Base-by-base conservation (phyloP, 2,329 filamentous ascomycete species). In the Colletotrichum liaoningense region DNA sequence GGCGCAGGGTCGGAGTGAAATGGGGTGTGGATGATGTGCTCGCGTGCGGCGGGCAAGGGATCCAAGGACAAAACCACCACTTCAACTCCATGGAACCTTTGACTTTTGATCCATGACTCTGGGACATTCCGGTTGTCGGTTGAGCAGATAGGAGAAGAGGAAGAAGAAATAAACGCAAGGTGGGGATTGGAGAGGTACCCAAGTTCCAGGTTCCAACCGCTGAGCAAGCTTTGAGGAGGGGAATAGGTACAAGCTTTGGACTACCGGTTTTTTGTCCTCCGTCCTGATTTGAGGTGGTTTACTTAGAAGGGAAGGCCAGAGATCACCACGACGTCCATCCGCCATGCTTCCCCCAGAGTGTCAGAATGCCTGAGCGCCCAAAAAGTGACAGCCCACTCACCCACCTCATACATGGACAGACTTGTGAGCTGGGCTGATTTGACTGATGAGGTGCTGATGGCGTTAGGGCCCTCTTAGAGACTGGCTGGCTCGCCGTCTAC, bases 1-100 rank as follows among this genome's bases (percentile, higher is more conserved):
- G 55, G 49, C 35, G 67, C 55, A 72, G 46, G 62, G 63, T 49
- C 62, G 67, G 68, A 68, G 68, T 38, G 57, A 69, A 56, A 72
- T 64, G 52, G 72, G 65, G 58, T 56, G 46, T 28, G 66, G 52
- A 64, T 74, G 67, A 71, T 72, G 69, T 74, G 72, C 68, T 74
- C 72, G 69, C 72, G 69, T 74, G 72, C 68, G 52, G 46, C 49
- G 14, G 28, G 60, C 71, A 73, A 63, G 67, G 68, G 72, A 72
- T 68, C 68, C 71, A 66, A 70, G 67, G 67, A 60, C 33, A 73
- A 64, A 49, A 42, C 38, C 54, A 54, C 28, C 28, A 35, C 42
- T 5, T 52, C 42, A 30, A 24, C 60, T 52, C 28, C 60, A 33
- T 57, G 59, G 56, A 70, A 60, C 55, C 65, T 63, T 63, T 59